A percentile compares a stretch with the other conserved stretches of the same genome.
These are phyloP conservation scores for Forsythia suspensa DNA, from an alignment of 257 asterid genomes.

Conservation along the genomic window DNA sequence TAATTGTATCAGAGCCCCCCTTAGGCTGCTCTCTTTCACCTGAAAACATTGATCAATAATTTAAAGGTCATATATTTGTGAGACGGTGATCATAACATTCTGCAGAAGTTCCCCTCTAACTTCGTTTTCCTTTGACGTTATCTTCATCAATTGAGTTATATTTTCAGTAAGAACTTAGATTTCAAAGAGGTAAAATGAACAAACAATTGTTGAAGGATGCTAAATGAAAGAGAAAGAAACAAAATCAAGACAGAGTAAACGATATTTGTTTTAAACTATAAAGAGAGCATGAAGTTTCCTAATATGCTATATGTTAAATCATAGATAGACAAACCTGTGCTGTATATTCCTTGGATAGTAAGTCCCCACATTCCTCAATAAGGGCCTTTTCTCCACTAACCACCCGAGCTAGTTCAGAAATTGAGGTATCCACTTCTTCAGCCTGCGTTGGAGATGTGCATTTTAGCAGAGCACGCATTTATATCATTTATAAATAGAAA, in stretches of 20 bases:
- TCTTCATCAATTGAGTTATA: background rate
- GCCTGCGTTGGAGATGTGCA: slow-evolving; percentile 41
- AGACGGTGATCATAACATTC: background rate
- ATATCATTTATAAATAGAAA: background rate
- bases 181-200: background rate
- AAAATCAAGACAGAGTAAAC: background rate
- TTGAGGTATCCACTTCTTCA: slow-evolving; percentile 57
- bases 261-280: background rate
- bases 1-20: slow-evolving; percentile 24
- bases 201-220: background rate
- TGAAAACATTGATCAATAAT: slow-evolving; percentile 10
- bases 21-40: slow-evolving; percentile 54
- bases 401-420: slow-evolving; percentile 64
- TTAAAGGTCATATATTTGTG: background rate
- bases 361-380: slow-evolving; percentile 69
- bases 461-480: background rate
- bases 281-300: background rate
- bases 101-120: background rate
- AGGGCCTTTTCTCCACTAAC: slow-evolving; percentile 60
- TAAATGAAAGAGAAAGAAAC: background rate
- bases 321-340: slow-evolving; percentile 45
- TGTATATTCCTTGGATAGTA: slow-evolving; percentile 37
- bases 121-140: background rate
- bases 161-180: background rate
- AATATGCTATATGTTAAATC: background rate